Percentiles rank a stretch among this genome's conserved stretches.
These are phyloP conservation scores for Colletotrichum liriopes DNA, from an alignment of 2,329 filamentous ascomycete species.

Conservation along the genomic window DNA sequence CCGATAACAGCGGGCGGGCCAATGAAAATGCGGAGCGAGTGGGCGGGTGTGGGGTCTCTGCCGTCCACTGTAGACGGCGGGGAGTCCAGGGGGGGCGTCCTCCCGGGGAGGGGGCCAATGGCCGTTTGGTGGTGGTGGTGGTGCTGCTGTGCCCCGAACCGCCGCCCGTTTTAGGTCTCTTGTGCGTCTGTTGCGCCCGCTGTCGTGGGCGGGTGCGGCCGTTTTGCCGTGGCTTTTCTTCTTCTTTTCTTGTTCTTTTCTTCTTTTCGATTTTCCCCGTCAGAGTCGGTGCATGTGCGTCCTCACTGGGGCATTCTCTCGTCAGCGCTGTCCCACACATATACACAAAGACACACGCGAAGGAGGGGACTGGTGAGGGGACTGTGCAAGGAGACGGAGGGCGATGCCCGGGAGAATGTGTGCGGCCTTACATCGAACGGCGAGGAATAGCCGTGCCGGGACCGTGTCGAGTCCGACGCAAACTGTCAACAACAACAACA, in stretches of 20 bases:
- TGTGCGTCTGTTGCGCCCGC: conserved; percentile 41
- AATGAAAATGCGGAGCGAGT: conserved; percentile 5
- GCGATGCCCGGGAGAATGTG: neutral
- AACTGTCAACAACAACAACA: neutral
- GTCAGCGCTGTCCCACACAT: neutral
- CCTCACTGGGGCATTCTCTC: neutral
- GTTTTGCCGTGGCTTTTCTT: neutral
- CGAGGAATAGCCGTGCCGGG: neutral
- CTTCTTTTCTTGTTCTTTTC: neutral
- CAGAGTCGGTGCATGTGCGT: neutral
- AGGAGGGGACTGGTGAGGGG: neutral
- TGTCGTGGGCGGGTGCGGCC: conserved; percentile 31
- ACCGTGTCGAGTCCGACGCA: neutral
- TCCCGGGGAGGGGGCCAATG: neutral
- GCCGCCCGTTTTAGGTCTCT: conserved; percentile 26
- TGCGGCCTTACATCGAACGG: neutral
- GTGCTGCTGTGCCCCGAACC: conserved; percentile 18
- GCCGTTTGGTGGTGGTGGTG: neutral
- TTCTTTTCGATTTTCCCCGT: neutral
- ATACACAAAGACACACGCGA: neutral
- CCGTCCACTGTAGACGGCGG: neutral
- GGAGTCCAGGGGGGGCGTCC: no score
- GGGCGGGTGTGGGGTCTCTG: neutral
- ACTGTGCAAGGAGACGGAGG: no score
- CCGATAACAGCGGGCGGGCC: conserved; percentile 18